These are phyloP conservation scores for Myriosclerotinia scirpicola DNA, from an alignment of 2,329 filamentous ascomycete genomes.

Conservation along the genomic window DNA sequence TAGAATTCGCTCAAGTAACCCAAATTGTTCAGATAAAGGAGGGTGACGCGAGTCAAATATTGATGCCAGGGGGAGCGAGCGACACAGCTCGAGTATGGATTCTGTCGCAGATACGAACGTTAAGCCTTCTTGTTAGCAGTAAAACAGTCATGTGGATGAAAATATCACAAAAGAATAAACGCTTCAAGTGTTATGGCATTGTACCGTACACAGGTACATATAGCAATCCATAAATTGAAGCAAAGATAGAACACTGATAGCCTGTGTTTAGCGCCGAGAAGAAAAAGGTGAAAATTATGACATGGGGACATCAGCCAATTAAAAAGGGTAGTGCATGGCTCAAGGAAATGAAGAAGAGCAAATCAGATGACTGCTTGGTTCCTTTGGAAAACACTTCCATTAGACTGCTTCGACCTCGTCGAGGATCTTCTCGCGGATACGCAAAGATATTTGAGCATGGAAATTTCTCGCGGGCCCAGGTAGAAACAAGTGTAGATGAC, in stretches of 20 bases:
- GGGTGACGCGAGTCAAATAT: not conserved
- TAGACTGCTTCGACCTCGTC: not conserved
- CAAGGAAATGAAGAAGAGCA: not conserved
- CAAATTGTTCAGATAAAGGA: not conserved
- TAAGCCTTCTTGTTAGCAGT: not conserved
- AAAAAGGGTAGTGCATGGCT: not conserved
- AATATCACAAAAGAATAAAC: not conserved
- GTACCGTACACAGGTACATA: not conserved
- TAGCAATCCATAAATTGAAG: not conserved
- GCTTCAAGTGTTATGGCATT: not conserved
- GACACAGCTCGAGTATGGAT: conserved; percentile 5
- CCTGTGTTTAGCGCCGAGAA: not conserved
- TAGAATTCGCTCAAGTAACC: not conserved
- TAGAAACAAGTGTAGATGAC: not conserved
- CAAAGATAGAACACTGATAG: not conserved
- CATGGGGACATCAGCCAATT: conserved; percentile 1
- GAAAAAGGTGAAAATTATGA: not conserved
- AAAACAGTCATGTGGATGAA: conserved; percentile 1
- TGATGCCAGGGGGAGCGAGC: not conserved
- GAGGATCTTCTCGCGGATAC: not conserved
- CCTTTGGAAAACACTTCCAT: conserved; percentile 3
- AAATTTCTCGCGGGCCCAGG: not conserved
- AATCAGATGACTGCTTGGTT: not conserved
- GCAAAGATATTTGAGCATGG: conserved; percentile 8
- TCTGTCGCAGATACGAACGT: not conserved